Evolutionary conservation across 495 filamentous ascomycete genomes (phyloP).

Genomic region (Penicillium coffeae): DNA sequence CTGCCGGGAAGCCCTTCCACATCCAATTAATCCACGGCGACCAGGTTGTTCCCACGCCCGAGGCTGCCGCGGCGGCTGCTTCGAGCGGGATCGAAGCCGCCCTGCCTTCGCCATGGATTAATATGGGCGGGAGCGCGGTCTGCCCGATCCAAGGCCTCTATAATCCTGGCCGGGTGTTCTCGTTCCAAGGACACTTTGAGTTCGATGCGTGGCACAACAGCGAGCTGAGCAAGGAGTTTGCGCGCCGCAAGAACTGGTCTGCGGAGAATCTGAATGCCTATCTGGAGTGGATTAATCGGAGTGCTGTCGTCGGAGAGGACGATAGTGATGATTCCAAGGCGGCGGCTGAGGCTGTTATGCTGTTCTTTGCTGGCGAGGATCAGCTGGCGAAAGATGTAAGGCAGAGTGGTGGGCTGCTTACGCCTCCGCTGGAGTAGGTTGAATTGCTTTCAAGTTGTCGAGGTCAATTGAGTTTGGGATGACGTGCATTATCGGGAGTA

Average conservation of each 20-base stretch:
- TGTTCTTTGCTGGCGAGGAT: conserved; percentile 30
- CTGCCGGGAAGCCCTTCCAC: conserved; percentile 14
- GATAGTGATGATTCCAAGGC: conserved; percentile 36
- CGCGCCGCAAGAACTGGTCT: conserved; percentile 24
- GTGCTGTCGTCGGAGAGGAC: conserved; percentile 12
- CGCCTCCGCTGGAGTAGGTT: conserved; percentile 18
- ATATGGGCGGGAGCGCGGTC: conserved; percentile 26
- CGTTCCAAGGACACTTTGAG: conserved; percentile 43
- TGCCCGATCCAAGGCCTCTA: conserved; percentile 43
- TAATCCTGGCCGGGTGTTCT: conserved; percentile 29
- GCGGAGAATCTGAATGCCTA: conserved; percentile 12
- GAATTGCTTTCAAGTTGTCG: neutral
- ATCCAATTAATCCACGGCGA: conserved; percentile 37
- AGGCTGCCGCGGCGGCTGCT: conserved; percentile 4
- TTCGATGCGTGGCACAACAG: conserved; percentile 38
- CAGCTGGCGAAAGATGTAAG: conserved; percentile 14
- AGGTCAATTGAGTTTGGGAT: neutral
- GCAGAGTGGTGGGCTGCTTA: conserved; percentile 18
- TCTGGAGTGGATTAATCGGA: conserved; percentile 23
- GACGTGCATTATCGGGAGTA: neutral
- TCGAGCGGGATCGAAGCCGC: neutral
- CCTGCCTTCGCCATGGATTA: conserved; percentile 28
- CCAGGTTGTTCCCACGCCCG: conserved; percentile 23
- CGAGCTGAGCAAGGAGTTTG: conserved; percentile 34
- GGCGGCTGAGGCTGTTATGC: conserved; percentile 36